Conservation (phyloP, 2,329 filamentous ascomycete genomes). For the Nothopassalora personata region DNA sequence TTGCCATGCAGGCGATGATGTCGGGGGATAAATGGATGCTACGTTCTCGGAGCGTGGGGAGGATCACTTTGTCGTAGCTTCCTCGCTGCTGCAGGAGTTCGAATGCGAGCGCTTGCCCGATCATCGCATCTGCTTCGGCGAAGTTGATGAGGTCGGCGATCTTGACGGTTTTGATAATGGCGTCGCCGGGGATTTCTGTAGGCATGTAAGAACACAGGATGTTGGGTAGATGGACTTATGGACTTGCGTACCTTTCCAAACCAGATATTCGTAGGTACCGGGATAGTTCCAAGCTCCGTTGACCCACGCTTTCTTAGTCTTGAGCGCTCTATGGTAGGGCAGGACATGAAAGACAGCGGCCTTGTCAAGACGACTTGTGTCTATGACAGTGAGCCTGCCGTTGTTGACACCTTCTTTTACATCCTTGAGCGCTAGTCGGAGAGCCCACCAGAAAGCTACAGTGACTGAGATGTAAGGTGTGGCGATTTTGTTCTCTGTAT, state of each 20-base stretch:
- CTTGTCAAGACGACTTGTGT: conserved; percentile 5
- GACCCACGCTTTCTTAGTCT: neutral
- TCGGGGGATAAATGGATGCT: neutral
- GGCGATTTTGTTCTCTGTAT: neutral
- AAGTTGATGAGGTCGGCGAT: conserved; percentile 9
- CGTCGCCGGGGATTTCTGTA: conserved; percentile 8
- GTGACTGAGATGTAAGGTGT: conserved; percentile 15
- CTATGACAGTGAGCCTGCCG: conserved; percentile 13
- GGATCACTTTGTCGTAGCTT: neutral
- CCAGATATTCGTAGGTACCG: conserved; percentile 14
- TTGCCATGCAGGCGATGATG: conserved; percentile 7
- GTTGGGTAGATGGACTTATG: neutral
- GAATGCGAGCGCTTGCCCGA: neutral
- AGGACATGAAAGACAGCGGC: conserved; percentile 2
- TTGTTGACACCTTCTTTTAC: neutral
- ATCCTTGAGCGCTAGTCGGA: conserved; percentile 10
- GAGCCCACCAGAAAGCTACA: conserved; percentile 11
- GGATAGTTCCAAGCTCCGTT: conserved; percentile 7
- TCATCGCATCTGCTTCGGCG: neutral
- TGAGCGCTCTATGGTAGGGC: conserved; percentile 8
- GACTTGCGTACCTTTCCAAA: conserved; percentile 3
- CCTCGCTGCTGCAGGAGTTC: neutral
- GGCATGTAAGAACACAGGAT: neutral
- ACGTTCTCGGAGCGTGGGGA: neutral
- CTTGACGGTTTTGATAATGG: conserved; percentile 14